These are phyloP conservation scores for Peronospora farinosa DNA, from an alignment of 352 stramenopile genomes.

Conservation along the genomic window DNA sequence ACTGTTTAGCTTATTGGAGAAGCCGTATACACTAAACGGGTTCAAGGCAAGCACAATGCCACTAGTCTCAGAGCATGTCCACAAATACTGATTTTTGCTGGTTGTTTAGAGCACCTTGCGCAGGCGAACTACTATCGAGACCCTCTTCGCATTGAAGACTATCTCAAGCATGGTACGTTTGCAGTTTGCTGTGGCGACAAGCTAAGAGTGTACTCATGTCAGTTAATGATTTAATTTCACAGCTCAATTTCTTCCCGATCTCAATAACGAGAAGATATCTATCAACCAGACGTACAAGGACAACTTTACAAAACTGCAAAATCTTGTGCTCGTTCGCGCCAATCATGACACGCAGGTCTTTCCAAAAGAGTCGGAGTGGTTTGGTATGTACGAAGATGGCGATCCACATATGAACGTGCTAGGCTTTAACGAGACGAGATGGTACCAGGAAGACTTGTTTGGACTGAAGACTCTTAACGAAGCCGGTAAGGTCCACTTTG, in stretches of 20 bases:
- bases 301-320: slow-evolving; percentile 84
- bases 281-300: slow-evolving; percentile 79
- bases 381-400: slow-evolving; percentile 80
- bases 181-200: not conserved
- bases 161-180: slow-evolving; percentile 52
- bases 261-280: slow-evolving; percentile 87
- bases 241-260: slow-evolving; percentile 75
- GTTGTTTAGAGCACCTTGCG: slow-evolving; percentile 55
- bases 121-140: slow-evolving; percentile 93
- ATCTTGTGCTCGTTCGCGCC: slow-evolving; percentile 87
- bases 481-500: slow-evolving; percentile 85
- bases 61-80: not conserved
- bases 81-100: slow-evolving; percentile 6
- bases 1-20: slow-evolving; percentile 71
- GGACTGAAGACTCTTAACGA: slow-evolving; percentile 83
- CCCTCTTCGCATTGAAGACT: slow-evolving; percentile 64
- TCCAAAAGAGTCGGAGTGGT: slow-evolving; percentile 81
- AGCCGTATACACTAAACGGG: slow-evolving; percentile 76
- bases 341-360: slow-evolving; percentile 88
- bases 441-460: slow-evolving; percentile 90
- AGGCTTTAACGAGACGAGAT: slow-evolving; percentile 88
- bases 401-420: slow-evolving; percentile 62
- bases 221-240: not conserved
- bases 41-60: slow-evolving; percentile 52
- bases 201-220: not conserved